Evolutionary conservation across 2,329 filamentous ascomycete species (phyloP), one percentile per base, ranked within the genome.

Genomic region (Bipolaris cookei): DNA sequence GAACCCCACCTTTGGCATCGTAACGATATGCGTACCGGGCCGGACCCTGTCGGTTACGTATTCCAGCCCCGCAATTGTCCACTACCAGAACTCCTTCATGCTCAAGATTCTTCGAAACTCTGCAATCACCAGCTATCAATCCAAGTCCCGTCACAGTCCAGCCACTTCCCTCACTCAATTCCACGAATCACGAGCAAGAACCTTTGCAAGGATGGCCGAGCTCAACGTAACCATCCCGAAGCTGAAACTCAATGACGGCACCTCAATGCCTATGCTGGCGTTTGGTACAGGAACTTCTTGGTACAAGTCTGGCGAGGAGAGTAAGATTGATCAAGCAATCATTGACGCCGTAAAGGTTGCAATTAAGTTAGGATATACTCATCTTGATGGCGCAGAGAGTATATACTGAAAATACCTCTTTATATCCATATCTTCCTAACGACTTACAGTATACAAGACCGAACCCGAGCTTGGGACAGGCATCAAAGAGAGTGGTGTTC

Each of bases 351-450:
- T 83, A 42, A 84, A 88, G 54, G 82, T 78, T 62, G 90, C 90
- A 30, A 88, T 92, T 66, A 83, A 84, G 52, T 75, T 85, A n/a
- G 90, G 88, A 21, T 92, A 88, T 74, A 82, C 82, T 56, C 90
- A 93, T 69, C 81, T 93, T 3, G 90, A 94, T 73, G 86, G 90
- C 41, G 90, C 90, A 18, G 87, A 93, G 79, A 78, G 87, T 88
- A 71, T 55, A 76, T 2, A 28, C 4, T 23, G 20, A 14, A 7
- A 11, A 16, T 10, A 2, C 11, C 3, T 16, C 7, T 2, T 10
- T 21, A 14, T 25, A 5, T 16, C 18, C 4, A 6, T 35, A 11
- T 6, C 21, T 38, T 6, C 2, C 45, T 62, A 32, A 63, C 44
- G 2, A 1, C 16, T 8, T n/a, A 7, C 44, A 78, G 77, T 81